Evolutionary conservation across 2,329 filamentous ascomycete genomes (phyloP), one percentile per base, ranked within the genome.

Genomic region (Colletotrichum lini): DNA sequence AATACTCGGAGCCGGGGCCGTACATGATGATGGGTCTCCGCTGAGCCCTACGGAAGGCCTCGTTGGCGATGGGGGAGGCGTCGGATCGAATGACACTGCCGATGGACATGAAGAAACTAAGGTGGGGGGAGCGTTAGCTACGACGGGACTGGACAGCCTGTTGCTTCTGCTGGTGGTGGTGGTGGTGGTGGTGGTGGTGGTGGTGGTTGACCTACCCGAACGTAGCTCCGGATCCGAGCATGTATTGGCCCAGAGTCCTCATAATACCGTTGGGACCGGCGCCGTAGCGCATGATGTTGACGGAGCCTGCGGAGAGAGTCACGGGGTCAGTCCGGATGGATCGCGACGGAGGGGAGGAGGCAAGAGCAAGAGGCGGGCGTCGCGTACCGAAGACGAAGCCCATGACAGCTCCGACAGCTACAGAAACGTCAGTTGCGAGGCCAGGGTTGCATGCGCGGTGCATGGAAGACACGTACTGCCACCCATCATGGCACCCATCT

Each of bases 401-500:
- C 84, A 99, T 98, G 80, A 98, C 98, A 63, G 94, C 87, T 73
- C 96, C 96, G 73, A 99, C 96, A 83, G 95, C 96, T 98, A 77
- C 26, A 62, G 72, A 16, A 45, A 67, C 21, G 74, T 85, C 76
- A 85, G 83, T 65, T 58, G 30, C n/a, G 50, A 67, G 38, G 42
- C 15, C 7, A 35, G 30, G 3, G 2, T 8, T n/a, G 5, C 13
- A 59, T 23, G 13, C 9, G 18, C 44, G 44, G 15, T 44, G 38
- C 16, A 64, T 21, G 56, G 47, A 9, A 10, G 64, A 62, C 63
- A 90, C 95, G 78, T 93, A 98, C 96, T 97, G 81, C 95, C 94
- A 77, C 96, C 96, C 95, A 98, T 98, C 92, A 99, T 92, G 74
- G 93, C 95, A 77, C 96, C 96, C 95, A 98, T 98, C 88, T 98